These are phyloP conservation scores for Xylariaceae sp. DNA, from an alignment of 2,329 filamentous ascomycete species.

Conservation along the genomic window DNA sequence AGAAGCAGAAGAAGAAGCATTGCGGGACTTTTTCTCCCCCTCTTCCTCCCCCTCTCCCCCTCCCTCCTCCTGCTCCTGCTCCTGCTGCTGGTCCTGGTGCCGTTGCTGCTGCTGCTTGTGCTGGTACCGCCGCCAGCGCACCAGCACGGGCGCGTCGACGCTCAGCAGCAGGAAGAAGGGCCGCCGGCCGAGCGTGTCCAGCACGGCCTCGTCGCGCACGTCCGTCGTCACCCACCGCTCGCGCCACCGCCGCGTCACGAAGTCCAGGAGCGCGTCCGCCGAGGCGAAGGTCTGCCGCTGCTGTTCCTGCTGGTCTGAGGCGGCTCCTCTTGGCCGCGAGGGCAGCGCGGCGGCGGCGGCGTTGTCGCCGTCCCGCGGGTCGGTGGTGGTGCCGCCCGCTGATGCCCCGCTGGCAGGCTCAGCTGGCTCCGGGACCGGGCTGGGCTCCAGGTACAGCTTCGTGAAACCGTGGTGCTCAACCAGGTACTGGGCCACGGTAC, in stretches of 20 bases:
- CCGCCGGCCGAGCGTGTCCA: conserved; percentile 68
- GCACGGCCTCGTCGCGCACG: conserved; percentile 62
- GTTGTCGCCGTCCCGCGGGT: background rate
- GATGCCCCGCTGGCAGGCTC: background rate
- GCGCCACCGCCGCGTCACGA: conserved; percentile 78
- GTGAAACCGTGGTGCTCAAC: conserved; percentile 77
- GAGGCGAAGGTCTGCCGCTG: conserved; percentile 44
- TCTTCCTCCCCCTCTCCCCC: background rate
- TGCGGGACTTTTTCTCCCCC: no score
- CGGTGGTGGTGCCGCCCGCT: background rate
- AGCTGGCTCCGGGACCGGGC: background rate
- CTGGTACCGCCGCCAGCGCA: conserved; percentile 76
- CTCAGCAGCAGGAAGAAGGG: conserved; percentile 92
- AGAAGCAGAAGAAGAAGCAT: no score
- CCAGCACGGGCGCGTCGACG: conserved; percentile 78
- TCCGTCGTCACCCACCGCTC: conserved; percentile 81
- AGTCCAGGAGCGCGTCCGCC: conserved; percentile 66
- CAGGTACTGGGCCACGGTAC: conserved; percentile 80
- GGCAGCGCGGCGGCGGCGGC: no score
- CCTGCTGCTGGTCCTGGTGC: background rate
- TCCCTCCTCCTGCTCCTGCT: background rate
- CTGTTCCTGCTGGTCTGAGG: conserved; percentile 2
- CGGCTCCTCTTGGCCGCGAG: background rate
- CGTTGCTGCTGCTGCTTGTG: conserved; percentile 10
- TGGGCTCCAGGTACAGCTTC: conserved; percentile 51